phyloP scores from a whole-genome alignment of 2,329 filamentous ascomycete species.

The Sarocladiaceae sp. region DNA sequence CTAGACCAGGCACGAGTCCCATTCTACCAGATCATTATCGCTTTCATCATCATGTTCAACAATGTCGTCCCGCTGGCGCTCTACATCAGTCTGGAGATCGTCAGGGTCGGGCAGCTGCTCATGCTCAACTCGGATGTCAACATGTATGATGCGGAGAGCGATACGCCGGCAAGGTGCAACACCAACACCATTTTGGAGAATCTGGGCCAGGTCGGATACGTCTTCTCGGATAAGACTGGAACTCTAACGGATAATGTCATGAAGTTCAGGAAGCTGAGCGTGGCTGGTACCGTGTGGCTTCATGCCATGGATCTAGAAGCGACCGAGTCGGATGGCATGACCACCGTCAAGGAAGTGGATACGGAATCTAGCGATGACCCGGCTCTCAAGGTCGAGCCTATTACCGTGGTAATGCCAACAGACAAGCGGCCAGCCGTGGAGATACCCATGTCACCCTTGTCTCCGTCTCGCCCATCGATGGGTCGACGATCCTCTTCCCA shows the following conservation, averaged over 20 bases:
- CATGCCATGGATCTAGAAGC: slow-evolving; percentile 65
- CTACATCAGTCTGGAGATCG: slow-evolving; percentile 84
- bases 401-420: slow-evolving; percentile 25
- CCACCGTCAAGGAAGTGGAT: slow-evolving; percentile 17
- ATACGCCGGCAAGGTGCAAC: slow-evolving; percentile 83
- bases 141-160: slow-evolving; percentile 81
- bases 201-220: slow-evolving; percentile 79
- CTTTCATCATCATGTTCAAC: slow-evolving; percentile 95
- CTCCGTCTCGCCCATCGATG: slow-evolving; percentile 20
- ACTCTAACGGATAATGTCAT: slow-evolving; percentile 93
- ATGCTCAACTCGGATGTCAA: slow-evolving; percentile 74
- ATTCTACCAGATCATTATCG: slow-evolving; percentile 76
- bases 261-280: slow-evolving; percentile 88
- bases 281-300: slow-evolving; percentile 83
- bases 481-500: slow-evolving; percentile 41
- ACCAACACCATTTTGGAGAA: slow-evolving; percentile 96
- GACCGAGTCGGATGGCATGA: slow-evolving; percentile 15
- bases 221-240: slow-evolving; percentile 93
- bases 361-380: slow-evolving; percentile 13
- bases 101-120: slow-evolving; percentile 73
- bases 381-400: slow-evolving; percentile 21
- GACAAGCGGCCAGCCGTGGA: slow-evolving; percentile 17
- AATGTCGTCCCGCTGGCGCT: slow-evolving; percentile 88
- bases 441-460: slow-evolving; percentile 22
- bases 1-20: slow-evolving; percentile 63